Evolutionary conservation across 2,329 filamentous ascomycete genomes (phyloP), one percentile per base, ranked within the genome.

Genomic region (Aspergillus quadricinctus): DNA sequence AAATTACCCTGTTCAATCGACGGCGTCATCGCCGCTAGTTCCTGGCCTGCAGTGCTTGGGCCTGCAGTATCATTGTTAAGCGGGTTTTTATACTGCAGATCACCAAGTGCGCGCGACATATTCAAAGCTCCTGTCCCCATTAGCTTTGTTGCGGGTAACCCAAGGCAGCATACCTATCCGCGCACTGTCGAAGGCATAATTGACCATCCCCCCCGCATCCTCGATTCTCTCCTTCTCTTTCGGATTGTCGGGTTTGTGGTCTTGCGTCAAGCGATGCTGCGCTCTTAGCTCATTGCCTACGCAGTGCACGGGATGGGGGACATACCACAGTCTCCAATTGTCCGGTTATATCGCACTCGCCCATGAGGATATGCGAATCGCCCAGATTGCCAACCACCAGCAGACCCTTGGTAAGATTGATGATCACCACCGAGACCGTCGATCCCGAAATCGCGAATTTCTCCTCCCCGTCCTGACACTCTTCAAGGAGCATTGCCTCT

Each of bases 361-460:
- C 41, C 14, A 45, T 6, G 19, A 45, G n/a, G 41, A 45, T 4
- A 45, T 45, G 51, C 35, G 54, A 59, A 49, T 59, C 57, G 1
- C 57, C 57, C 25, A 59, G 11, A 31, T 59, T 59, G 11, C 54
- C 57, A 3, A 54, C 49, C 1, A 59, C 54, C 48, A 59, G n/a
- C 7, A 57, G 25, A 0, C 54, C 54, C 9, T 31, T 35, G 4
- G 21, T 54, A 35, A 58, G 21, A 41, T 58, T 52, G 23, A 58
- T 11, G 11, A 58, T 5, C 4, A 29, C 48, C 9, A 58, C 19
- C 3, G 54, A 19, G n/a, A 41, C 51, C 14, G 57, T 57, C 23
- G 57, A 54, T n/a, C 54, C 54, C 2, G 43, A n/a, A 3, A 25
- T 49, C 27, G 57, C 54, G 29, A 54, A 54, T 19, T 41, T 17